Evolutionary conservation across 2,329 filamentous ascomycete species (phyloP).

Genomic region (Colletotrichum agaves): DNA sequence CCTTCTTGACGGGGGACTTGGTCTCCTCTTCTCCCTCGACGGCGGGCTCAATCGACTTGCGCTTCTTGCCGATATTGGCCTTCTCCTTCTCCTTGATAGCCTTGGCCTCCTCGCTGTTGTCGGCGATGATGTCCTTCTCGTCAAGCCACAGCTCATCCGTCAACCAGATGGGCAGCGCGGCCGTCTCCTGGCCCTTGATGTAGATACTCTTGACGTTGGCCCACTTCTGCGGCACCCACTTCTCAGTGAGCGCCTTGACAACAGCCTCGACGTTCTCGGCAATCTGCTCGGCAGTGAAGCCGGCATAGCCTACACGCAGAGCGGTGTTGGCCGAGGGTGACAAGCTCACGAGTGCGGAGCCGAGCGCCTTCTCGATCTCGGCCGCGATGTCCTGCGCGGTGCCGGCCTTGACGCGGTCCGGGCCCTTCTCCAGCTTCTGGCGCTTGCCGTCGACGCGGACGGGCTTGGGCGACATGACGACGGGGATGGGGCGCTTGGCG

Average conservation of each 20-base stretch:
- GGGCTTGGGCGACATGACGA: slow-evolving; percentile 73
- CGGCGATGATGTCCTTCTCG: slow-evolving; percentile 76
- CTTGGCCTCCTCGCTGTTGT: slow-evolving; percentile 61
- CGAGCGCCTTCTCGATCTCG: slow-evolving; percentile 83
- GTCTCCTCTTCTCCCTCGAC: slow-evolving; percentile 45
- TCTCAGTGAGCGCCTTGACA: slow-evolving; percentile 75
- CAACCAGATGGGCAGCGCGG: slow-evolving; percentile 92
- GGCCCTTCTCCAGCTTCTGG: slow-evolving; percentile 64
- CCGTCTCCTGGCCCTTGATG: slow-evolving; percentile 90
- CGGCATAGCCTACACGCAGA: slow-evolving; percentile 80
- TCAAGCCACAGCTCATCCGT: slow-evolving; percentile 92
- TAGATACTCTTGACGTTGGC: slow-evolving; percentile 85
- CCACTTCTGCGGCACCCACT: slow-evolving; percentile 88
- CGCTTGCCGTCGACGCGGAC: slow-evolving; percentile 70
- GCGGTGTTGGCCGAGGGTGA: slow-evolving; percentile 82
- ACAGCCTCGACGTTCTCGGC: slow-evolving; percentile 84
- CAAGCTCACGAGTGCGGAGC: slow-evolving; percentile 83
- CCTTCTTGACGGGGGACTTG: slow-evolving; percentile 55
- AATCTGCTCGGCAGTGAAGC: slow-evolving; percentile 79
- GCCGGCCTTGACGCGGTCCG: slow-evolving; percentile 58
- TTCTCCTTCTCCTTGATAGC: slow-evolving; percentile 53
- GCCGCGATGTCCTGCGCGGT: slow-evolving; percentile 75
- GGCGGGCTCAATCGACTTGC: slow-evolving; percentile 58
- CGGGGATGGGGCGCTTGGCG: slow-evolving; percentile 86
- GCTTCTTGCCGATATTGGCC: slow-evolving; percentile 73